Evolutionary conservation across 1,139 yeast genomes (phyloP), one percentile per base, ranked within the genome.

Genomic region (Petasospora rhodanensis): DNA sequence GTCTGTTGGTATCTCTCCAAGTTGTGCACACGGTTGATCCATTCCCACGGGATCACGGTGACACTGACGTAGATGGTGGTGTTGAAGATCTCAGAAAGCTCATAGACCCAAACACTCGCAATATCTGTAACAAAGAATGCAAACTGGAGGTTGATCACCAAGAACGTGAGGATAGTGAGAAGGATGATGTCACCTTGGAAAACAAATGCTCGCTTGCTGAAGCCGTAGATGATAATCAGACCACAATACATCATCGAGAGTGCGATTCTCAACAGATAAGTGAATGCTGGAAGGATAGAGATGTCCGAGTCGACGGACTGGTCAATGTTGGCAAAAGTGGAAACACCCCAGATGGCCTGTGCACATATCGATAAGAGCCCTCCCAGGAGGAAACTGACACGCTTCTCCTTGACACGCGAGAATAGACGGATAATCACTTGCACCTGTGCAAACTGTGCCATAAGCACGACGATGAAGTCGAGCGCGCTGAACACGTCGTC

Each of bases 1-100:
- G 79, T 77, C 47, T 85, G 94, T 41, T 73, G 73, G n/a, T 67
- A 68, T 45, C 73, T 73, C 61, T 79, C 80, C 18, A 79, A 60
- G 11, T 69, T 61, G 39, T 73, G 72, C 34, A 80, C 70, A 41
- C 84, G 68, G 51, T 83, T 86, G 41, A 85, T 73, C 94, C 95
- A 85, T 56, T 81, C 93, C 94, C 95, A 85, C 0, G 85, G 86
- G 13, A 82, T 68, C 6, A 83, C 82, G 28, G 83, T 83, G 32
- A 85, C 72, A 18, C 80, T 67, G n/a, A 82, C 77, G 52, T 79
- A 82, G 7, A 80, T 70, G 1, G 81, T 79, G 23, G 85, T 76
- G 26, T 81, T 77, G 51, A 82, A 79, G 27, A 83, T 64, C 47
- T 82, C 89, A 10, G 87, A 76, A 48, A 85, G 68, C 42, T 79